Conservation (phyloP, 2,329 filamentous ascomycete species). For the Colletotrichum nymphaeae region DNA sequence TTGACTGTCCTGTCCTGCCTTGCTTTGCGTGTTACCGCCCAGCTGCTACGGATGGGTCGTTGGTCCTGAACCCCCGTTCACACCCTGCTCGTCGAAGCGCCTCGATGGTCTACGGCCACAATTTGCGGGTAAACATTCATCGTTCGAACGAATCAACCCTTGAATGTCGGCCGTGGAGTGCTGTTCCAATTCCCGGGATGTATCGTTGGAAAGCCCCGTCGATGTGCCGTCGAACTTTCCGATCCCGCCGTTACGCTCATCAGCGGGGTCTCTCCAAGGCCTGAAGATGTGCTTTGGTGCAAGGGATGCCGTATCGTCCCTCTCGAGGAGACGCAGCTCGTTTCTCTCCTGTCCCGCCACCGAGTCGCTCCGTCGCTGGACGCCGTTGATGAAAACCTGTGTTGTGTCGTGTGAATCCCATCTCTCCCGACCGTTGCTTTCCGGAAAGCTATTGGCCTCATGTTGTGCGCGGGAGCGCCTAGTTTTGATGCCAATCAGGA, state of each 20-base stretch:
- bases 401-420: neutral
- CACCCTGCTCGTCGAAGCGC: neutral
- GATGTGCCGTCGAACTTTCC: slow-evolving; percentile 27
- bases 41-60: neutral
- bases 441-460: slow-evolving; percentile 36
- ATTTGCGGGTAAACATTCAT: neutral
- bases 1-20: neutral
- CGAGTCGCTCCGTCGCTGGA: slow-evolving; percentile 43
- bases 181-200: neutral
- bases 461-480: slow-evolving; percentile 1
- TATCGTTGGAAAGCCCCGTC: slow-evolving; percentile 24
- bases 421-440: neutral
- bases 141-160: neutral
- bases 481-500: slow-evolving; percentile 39
- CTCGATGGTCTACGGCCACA: neutral
- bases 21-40: neutral
- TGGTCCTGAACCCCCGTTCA: neutral
- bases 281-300: slow-evolving; percentile 14
- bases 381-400: slow-evolving; percentile 39
- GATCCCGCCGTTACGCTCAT: neutral
- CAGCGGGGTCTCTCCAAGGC: neutral
- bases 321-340: slow-evolving; percentile 39
- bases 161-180: neutral
- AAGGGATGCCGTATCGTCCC: slow-evolving; percentile 34
- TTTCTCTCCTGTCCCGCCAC: slow-evolving; percentile 40